Base-by-base conservation (phyloP, 352 stramenopile species). In the Phytophthora pluvialis region DNA sequence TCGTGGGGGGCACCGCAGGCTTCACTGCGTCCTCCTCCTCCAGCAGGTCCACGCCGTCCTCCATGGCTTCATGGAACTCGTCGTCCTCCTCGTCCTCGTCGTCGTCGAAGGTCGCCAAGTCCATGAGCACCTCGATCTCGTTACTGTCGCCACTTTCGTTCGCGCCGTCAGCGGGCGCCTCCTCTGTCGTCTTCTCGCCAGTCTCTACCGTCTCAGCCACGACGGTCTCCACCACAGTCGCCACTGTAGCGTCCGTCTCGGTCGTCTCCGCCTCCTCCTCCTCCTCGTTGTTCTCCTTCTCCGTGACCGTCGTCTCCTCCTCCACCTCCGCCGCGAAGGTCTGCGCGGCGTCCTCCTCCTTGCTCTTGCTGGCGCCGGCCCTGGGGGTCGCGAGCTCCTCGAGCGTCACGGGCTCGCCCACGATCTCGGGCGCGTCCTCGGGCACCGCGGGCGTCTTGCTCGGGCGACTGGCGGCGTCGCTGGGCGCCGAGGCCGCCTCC, bases 31-130 rank as follows among this genome's bases (percentile, higher is more conserved):
- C 62, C 1, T 70, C 73, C 4, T 80, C 67, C 4, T 80, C 67
- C 43, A 77, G 33, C 8, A 73, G 31, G 15, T 76, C 69, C 7
- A 73, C 52, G 29, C 62, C 65, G 33, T 80, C 76, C 18, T 79
- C 68, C 28, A 82, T 73, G 25, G 62, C 65, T 46, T 85, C 77
- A 26, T 81, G 73, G 53, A 81, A 81, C 44, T 85, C 75, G 38
- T 86, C 71, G 6, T 81, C 48, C 3, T 81, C 48, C 3, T 55
- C 75, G 12, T 79, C 66, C 8, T 75, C 72, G 1, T 72, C 64
- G 6, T 73, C 69, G 31, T 72, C 58, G 10, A 64, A 66, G 0
- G 59, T 31, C 2, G 62, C 46, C 28, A 80, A 35, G 25, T 73
- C 70, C 50, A 78, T 48, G 29, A 75, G 38, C 3, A 66, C 32